Conservation (phyloP, 352 stramenopile species). For the Phytophthora megakarya region DNA sequence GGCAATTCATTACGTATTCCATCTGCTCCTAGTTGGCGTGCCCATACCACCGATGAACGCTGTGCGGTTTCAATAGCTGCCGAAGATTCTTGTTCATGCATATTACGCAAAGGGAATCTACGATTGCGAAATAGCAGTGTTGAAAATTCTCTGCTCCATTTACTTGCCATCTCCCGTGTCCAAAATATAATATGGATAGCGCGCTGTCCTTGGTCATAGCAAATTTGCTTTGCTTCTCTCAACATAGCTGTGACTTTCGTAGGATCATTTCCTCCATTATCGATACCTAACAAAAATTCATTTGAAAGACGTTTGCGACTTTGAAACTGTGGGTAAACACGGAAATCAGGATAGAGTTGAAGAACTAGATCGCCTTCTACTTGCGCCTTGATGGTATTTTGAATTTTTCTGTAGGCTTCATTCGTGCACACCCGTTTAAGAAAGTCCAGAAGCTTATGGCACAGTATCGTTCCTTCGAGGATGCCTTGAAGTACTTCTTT, state of each 20-base stretch:
- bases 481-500: too few species aligned
- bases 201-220: background rate
- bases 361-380: constrained; percentile 10
- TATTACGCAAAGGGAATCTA: too few species aligned
- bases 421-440: background rate
- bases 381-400: constrained; percentile 10
- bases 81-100: too few species aligned
- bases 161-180: background rate
- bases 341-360: background rate
- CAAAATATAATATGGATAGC: constrained; percentile 4
- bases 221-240: constrained; percentile 16
- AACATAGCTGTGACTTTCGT: too few species aligned
- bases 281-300: background rate
- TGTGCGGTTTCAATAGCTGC: background rate
- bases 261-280: background rate
- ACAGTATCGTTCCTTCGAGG: too few species aligned
- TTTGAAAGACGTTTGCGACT: background rate
- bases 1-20: background rate
- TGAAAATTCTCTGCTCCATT: background rate
- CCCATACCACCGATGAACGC: background rate
- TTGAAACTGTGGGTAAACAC: constrained; percentile 7
- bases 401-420: background rate
- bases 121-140: constrained; percentile 2
- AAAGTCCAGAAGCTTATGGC: too few species aligned
- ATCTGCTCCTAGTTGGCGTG: constrained; percentile 2